Percentiles rank a stretch among this genome's conserved stretches.
These are phyloP conservation scores for Cyberlindnera euphorbiiphila DNA, from an alignment of 805 yeast genomes.

Conservation along the genomic window DNA sequence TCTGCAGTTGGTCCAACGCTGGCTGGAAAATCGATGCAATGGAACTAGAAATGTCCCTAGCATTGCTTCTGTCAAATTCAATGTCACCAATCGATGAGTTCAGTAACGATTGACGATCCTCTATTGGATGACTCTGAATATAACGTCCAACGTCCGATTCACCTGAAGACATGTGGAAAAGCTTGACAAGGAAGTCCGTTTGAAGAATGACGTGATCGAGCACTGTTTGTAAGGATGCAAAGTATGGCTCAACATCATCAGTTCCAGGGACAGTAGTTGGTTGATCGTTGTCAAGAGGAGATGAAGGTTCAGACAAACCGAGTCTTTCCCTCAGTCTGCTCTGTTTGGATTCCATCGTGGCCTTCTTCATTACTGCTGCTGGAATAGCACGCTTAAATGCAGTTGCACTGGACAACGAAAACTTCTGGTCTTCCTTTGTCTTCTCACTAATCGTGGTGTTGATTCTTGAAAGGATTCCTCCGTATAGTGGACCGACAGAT, in stretches of 20 bases:
- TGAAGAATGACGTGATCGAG: conserved; percentile 34
- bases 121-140: conserved; percentile 29
- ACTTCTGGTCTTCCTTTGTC: conserved; percentile 15
- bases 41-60: conserved; percentile 42
- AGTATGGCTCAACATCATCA: conserved; percentile 13
- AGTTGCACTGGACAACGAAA: conserved; percentile 16
- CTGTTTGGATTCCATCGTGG: conserved; percentile 13
- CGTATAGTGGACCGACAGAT: conserved; percentile 33
- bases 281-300: conserved; percentile 8
- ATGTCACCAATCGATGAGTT: conserved; percentile 33
- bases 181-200: conserved; percentile 37
- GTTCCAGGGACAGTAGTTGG: conserved; percentile 2
- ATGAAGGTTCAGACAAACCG: conserved; percentile 19
- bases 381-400: conserved; percentile 12
- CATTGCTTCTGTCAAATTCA: conserved; percentile 44
- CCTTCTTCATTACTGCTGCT: conserved; percentile 2
- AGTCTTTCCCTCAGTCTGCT: conserved; percentile 20
- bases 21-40: conserved; percentile 45
- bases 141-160: conserved; percentile 32
- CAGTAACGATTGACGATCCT: conserved; percentile 31
- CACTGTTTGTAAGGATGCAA: conserved; percentile 30
- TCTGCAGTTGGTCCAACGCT: conserved; percentile 28
- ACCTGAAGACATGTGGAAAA: conserved; percentile 39
- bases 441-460: conserved; percentile 27
- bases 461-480: conserved; percentile 29